phyloP scores from a whole-genome alignment of 139 green algal genomes.

The Asterochloris sp. region DNA sequence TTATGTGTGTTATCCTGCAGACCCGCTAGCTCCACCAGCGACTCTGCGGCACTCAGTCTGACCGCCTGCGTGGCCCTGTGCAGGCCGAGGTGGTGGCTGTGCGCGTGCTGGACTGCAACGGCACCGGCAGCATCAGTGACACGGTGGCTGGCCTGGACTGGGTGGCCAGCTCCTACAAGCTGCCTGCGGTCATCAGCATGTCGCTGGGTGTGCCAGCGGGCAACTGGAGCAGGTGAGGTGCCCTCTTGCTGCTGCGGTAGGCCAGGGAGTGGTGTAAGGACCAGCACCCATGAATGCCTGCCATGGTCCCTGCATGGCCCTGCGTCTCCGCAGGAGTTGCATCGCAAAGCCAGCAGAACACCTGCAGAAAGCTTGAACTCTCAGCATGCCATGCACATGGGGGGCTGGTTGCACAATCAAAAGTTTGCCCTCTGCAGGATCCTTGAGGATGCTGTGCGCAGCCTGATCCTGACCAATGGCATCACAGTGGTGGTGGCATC shows the following conservation, averaged over 20 bases:
- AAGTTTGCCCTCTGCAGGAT: background rate
- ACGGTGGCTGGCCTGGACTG: conserved; percentile 37
- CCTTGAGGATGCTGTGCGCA: conserved; percentile 21
- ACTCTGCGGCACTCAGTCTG: too few species aligned
- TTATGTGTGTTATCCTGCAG: too few species aligned
- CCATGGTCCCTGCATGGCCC: too few species aligned
- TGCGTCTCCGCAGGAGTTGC: too few species aligned
- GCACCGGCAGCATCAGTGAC: conserved; percentile 18
- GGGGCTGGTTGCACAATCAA: too few species aligned
- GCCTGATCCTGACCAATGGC: conserved; percentile 17
- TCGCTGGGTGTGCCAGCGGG: conserved; percentile 31
- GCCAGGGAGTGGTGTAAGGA: too few species aligned
- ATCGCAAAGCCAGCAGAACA: too few species aligned
- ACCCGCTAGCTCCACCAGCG: too few species aligned
- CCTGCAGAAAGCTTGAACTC: too few species aligned
- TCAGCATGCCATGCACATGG: background rate
- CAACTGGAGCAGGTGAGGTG: background rate
- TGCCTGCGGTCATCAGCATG: conserved; percentile 25
- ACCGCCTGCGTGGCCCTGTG: too few species aligned
- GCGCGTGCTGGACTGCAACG: conserved; percentile 42
- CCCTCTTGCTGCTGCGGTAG: too few species aligned
- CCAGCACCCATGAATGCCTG: too few species aligned
- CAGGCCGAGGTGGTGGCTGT: conserved; percentile 20
- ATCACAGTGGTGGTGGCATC: conserved; percentile 43
- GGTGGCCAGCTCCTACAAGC: conserved; percentile 20